Percentiles rank a stretch among this genome's conserved stretches.
Evolutionary conservation across 2,329 filamentous ascomycete genomes (phyloP).

Genomic region (Ustulina deusta): DNA sequence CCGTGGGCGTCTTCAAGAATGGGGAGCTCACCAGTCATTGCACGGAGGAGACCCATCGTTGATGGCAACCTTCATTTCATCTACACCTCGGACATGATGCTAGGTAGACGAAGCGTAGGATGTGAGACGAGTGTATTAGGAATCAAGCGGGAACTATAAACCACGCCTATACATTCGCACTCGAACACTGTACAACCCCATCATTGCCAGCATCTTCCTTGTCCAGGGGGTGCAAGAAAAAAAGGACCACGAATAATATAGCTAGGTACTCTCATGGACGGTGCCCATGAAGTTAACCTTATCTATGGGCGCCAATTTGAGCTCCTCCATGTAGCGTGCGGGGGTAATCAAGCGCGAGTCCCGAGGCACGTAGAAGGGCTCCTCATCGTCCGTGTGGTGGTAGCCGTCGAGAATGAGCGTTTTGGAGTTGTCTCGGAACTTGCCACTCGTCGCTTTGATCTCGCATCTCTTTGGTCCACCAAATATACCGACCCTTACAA

Average conservation of each 20-base stretch:
- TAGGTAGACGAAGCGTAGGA: background rate
- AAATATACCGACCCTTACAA: background rate
- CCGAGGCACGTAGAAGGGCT: constrained; percentile 9
- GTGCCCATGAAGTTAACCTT: constrained; percentile 21
- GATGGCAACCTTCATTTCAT: constrained; percentile 1
- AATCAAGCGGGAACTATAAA: background rate
- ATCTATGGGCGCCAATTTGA: constrained; percentile 13
- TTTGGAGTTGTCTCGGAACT: background rate
- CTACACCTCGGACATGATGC: constrained; percentile 16
- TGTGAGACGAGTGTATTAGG: background rate
- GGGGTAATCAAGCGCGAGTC: constrained; percentile 18
- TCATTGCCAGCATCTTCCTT: no score
- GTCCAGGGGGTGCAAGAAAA: no score
- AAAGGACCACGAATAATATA: background rate
- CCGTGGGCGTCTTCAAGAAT: no score
- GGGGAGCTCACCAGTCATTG: constrained; percentile 4
- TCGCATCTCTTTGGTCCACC: background rate
- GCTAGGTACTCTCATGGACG: constrained; percentile 5
- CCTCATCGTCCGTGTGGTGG: background rate
- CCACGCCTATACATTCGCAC: background rate
- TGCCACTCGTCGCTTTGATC: background rate
- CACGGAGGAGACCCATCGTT: constrained; percentile 2
- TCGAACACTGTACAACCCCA: no score
- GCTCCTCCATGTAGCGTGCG: constrained; percentile 1
- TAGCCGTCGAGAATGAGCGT: background rate